Base-by-base conservation (phyloP, 441 rosid genomes). In the Bocquillonia castaneifolia region DNA sequence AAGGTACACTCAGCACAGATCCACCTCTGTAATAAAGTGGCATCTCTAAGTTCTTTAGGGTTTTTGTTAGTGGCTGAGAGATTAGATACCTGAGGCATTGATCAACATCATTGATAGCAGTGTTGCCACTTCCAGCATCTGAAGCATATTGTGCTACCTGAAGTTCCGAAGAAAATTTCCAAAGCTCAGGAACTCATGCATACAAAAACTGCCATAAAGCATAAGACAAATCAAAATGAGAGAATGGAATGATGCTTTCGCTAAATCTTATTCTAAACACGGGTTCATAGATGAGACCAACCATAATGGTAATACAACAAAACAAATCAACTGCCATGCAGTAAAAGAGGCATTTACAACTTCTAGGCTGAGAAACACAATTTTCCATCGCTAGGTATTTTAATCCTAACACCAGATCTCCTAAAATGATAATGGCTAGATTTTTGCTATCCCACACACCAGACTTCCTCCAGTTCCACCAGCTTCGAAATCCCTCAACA, bases 141-240 rank as follows among this genome's bases (percentile, higher is more conserved):
- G 89, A 89, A 76, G 97, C 94, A 67, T 93, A 88, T 48, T 86
- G 93, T 42, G 98, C 97, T 42, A 85, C 93, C 96, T 87, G 78
- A 72, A 65, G 78, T 78, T 78, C 71, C 77, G 37, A 83, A 77
- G 64, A 79, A 75, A 82, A 77, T 76, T 72, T 76, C 78, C 78
- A 72, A 79, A 77, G 70, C 69, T 79, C 78, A 82, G 75, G 66
- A 72, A 78, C 77, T 77, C 78, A 79, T 55, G 77, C 42, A 71
- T 75, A 69, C 70, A 73, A 70, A 71, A 65, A 83, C 80, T 77
- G 80, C 79, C 72, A 75, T 56, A 54, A 75, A 77, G 60, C 69
- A 75, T 51, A 50, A 75, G 74, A 55, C 66, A 68, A 67, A 72
- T 48, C 23, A 50, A 42, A 74, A 76, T 57, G 68, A 78, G 77